Percentiles rank a stretch among this genome's conserved stretches.
Conservation (phyloP, 2,329 filamentous ascomycete species). For the Calonectria ilicicola region DNA sequence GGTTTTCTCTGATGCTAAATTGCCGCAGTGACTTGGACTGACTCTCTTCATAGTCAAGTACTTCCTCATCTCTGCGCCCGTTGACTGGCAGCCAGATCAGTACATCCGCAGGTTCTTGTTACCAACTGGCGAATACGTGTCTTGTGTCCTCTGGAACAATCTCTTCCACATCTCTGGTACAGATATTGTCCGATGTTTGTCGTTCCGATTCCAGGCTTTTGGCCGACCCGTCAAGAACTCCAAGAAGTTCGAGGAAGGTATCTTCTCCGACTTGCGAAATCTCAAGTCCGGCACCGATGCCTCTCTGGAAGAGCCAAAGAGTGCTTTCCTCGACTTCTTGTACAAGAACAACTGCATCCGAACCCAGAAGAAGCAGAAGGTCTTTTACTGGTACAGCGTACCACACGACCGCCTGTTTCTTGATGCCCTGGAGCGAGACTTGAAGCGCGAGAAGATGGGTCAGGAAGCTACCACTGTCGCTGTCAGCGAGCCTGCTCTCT, state of each 20-base stretch:
- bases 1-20: slow-evolving; percentile 49
- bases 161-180: slow-evolving; percentile 99
- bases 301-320: slow-evolving; percentile 98
- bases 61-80: slow-evolving; percentile 97
- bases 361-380: slow-evolving; percentile 99
- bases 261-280: slow-evolving; percentile 98
- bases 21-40: slow-evolving; percentile 14
- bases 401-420: slow-evolving; percentile 97
- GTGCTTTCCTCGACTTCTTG: slow-evolving; percentile 95
- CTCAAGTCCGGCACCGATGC: slow-evolving; percentile 98
- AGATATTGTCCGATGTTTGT: slow-evolving; percentile 97
- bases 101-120: slow-evolving; percentile 96
- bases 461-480: slow-evolving; percentile 98
- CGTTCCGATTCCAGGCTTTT: slow-evolving; percentile 98
- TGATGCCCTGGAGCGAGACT: slow-evolving; percentile 94
- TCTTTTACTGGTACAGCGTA: slow-evolving; percentile 99
- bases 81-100: slow-evolving; percentile 97
- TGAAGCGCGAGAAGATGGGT: slow-evolving; percentile 99
- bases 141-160: slow-evolving; percentile 97
- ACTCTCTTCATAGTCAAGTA: slow-evolving; percentile 82
- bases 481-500: slow-evolving; percentile 95
- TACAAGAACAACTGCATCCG: slow-evolving; percentile 99
- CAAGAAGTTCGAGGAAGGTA: slow-evolving; percentile 99
- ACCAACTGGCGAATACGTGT: slow-evolving; percentile 98
- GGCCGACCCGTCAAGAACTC: slow-evolving; percentile 99